A percentile compares a stretch with the other conserved stretches of the same genome.
Conservation (phyloP, 2,329 filamentous ascomycete species). For the Nemania bipapillata region DNA sequence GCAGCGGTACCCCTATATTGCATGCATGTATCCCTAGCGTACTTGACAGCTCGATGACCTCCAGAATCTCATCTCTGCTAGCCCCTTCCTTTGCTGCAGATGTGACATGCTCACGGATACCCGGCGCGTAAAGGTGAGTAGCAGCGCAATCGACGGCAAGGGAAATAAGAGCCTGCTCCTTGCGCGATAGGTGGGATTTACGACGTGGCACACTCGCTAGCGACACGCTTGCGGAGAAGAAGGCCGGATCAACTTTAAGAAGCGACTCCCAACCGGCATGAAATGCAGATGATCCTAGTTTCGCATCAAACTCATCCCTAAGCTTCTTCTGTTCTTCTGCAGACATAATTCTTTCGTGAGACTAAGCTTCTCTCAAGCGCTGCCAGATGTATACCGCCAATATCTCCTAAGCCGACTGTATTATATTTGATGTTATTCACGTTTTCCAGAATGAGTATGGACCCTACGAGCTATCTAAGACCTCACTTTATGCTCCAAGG, state of each 20-base stretch:
- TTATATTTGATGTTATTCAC: not conserved
- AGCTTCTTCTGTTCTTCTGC: constrained; percentile 37
- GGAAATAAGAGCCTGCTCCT: constrained; percentile 57
- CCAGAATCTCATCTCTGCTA: constrained; percentile 56
- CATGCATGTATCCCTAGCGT: constrained; percentile 61
- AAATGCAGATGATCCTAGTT: constrained; percentile 40
- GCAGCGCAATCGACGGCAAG: constrained; percentile 57
- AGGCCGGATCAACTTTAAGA: constrained; percentile 41
- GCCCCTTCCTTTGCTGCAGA: constrained; percentile 56
- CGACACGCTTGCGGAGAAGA: constrained; percentile 45
- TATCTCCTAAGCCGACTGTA: not conserved
- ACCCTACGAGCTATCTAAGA: not conserved
- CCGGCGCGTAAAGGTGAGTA: constrained; percentile 58
- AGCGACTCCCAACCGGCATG: constrained; percentile 47
- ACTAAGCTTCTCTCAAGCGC: too few species aligned
- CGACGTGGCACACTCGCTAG: constrained; percentile 45
- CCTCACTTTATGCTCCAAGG: not conserved
- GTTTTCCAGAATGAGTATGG: not conserved
- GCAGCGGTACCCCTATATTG: constrained; percentile 59
- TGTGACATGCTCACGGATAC: constrained; percentile 56
- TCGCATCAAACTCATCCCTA: constrained; percentile 38
- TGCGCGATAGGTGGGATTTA: constrained; percentile 53
- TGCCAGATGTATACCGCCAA: not conserved
- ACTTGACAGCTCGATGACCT: constrained; percentile 57
- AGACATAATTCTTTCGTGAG: constrained; percentile 28